Evolutionary conservation across 2,329 filamentous ascomycete species (phyloP).

Genomic region (Fusarium odoratissimum): DNA sequence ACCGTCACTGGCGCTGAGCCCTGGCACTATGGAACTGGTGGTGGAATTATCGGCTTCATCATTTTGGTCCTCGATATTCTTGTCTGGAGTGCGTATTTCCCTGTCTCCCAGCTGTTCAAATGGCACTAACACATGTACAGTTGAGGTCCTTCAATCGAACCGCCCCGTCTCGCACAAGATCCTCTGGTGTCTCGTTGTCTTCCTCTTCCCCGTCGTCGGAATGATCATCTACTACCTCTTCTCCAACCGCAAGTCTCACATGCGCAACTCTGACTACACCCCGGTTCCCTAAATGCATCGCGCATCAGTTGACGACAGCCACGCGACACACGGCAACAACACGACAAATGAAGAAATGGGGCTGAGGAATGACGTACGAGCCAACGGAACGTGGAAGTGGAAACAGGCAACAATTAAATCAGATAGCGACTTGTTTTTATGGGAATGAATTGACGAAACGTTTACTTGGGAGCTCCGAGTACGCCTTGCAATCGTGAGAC

Average conservation of each 20-base stretch:
- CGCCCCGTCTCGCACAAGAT: constrained; percentile 68
- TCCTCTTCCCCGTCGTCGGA: constrained; percentile 72
- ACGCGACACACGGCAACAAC: background rate
- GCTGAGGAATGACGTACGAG: background rate
- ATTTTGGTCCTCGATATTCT: constrained; percentile 72
- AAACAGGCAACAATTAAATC: background rate
- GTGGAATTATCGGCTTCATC: constrained; percentile 70
- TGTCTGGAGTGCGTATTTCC: constrained; percentile 66
- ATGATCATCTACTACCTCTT: constrained; percentile 73
- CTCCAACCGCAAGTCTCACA: constrained; percentile 69
- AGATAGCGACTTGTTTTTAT: background rate
- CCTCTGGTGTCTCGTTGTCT: constrained; percentile 71
- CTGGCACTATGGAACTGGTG: constrained; percentile 71
- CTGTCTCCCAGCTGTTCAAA: background rate
- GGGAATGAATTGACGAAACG: background rate
- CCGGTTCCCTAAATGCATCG: constrained; percentile 37
- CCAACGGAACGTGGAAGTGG: fast-evolving
- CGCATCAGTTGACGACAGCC: background rate
- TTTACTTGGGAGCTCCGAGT: fast-evolving
- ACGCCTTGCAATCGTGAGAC: background rate
- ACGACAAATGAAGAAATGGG: fast-evolving
- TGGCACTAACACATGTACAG: constrained; percentile 50
- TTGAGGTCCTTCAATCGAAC: constrained; percentile 73
- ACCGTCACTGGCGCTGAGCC: constrained; percentile 54
- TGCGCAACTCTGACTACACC: constrained; percentile 66